These are phyloP conservation scores for Erodium trifolium DNA, from an alignment of 441 rosid species.

Conservation along the genomic window DNA sequence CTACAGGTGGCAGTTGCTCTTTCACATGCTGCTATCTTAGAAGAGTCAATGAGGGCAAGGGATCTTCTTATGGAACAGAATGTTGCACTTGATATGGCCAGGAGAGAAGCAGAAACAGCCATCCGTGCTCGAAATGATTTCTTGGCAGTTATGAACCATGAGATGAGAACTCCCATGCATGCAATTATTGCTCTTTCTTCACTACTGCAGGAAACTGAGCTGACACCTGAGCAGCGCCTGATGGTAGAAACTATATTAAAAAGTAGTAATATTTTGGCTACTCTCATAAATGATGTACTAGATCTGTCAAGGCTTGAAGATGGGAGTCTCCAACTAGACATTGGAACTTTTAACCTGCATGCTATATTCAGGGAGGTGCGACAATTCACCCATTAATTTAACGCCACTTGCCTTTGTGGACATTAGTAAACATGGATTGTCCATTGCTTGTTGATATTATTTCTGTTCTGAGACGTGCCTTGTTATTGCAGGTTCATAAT, in stretches of 20 bases:
- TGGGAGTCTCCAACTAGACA: slow-evolving; percentile 90
- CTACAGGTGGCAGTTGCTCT: slow-evolving; percentile 94
- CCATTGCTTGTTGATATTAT: slow-evolving; percentile 6
- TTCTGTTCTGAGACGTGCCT: slow-evolving; percentile 16
- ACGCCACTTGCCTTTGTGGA: slow-evolving; percentile 7
- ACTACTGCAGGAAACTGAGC: slow-evolving; percentile 87
- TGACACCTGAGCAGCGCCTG: slow-evolving; percentile 87
- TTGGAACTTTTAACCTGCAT: slow-evolving; percentile 59
- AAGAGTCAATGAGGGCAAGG: slow-evolving; percentile 98
- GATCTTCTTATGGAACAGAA: slow-evolving; percentile 95
- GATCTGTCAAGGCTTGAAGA: slow-evolving; percentile 98
- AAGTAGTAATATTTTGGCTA: slow-evolving; percentile 83
- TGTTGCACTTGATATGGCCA: slow-evolving; percentile 83
- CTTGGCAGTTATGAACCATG: slow-evolving; percentile 98
- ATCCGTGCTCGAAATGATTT: slow-evolving; percentile 95
- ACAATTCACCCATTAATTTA: background rate
- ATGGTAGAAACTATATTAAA: slow-evolving; percentile 94
- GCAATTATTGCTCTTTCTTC: slow-evolving; percentile 94
- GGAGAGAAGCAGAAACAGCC: slow-evolving; percentile 94
- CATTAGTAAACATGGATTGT: background rate
- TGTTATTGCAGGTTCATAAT: slow-evolving; percentile 55
- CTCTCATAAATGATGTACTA: slow-evolving; percentile 88
- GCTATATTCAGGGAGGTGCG: slow-evolving; percentile 63
- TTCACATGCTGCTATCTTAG: slow-evolving; percentile 94
- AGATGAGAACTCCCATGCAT: slow-evolving; percentile 98